These are phyloP conservation scores for Sarcomyxa edulis DNA, from an alignment of 768 basidiomycete genomes.

Conservation along the genomic window DNA sequence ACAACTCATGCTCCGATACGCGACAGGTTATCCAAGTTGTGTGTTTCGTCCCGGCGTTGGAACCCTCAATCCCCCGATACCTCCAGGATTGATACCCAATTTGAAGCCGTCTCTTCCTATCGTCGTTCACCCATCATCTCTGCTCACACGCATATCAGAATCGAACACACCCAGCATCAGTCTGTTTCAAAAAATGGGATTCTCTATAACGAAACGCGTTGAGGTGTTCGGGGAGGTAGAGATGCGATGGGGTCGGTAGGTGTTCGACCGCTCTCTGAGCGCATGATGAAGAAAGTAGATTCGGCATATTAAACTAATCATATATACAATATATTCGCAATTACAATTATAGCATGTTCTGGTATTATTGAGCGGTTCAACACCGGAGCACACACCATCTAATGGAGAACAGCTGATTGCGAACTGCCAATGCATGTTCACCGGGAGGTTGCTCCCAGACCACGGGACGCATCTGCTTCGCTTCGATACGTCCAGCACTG, in stretches of 20 bases:
- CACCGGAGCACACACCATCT: too few relatives aligned
- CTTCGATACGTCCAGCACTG: too few relatives aligned
- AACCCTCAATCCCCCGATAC: constrained; percentile 7
- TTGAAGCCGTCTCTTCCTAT: constrained; percentile 26
- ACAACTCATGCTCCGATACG: constrained; percentile 64
- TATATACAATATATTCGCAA: too few relatives aligned
- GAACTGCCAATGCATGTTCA: too few relatives aligned
- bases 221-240: constrained; percentile 83
- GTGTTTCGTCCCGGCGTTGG: constrained; percentile 13
- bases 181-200: constrained; percentile 77
- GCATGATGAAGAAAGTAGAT: too few relatives aligned
- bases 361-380: too few relatives aligned
- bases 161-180: constrained; percentile 63
- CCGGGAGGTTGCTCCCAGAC: too few relatives aligned
- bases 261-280: too few relatives aligned
- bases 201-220: constrained; percentile 58
- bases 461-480: too few relatives aligned
- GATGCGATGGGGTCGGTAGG: constrained; percentile 65
- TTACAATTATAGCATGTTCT: too few relatives aligned
- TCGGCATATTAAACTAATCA: too few relatives aligned
- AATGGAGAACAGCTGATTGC: too few relatives aligned
- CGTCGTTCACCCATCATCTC: constrained; percentile 33
- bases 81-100: constrained; percentile 2
- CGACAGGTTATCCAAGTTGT: constrained; percentile 37
- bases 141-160: constrained; percentile 70